These are phyloP conservation scores for Fragosphaeria purpurea DNA, from an alignment of 2,329 filamentous ascomycete species.

Conservation along the genomic window DNA sequence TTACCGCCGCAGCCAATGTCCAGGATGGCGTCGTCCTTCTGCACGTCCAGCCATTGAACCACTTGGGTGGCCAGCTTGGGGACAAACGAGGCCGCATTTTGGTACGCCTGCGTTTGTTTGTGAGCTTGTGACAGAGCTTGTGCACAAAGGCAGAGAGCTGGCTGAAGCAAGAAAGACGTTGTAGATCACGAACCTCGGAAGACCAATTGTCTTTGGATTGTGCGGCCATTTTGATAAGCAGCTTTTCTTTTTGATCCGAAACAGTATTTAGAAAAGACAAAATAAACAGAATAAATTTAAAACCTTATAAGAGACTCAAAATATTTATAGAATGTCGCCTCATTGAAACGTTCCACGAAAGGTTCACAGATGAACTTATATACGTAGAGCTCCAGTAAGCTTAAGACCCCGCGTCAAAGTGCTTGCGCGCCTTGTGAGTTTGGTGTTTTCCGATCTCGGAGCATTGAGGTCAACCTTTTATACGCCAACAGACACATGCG, in stretches of 20 bases:
- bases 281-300: background rate
- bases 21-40: slow-evolving; percentile 47
- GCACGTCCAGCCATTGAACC: slow-evolving; percentile 46
- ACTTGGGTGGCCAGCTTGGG: slow-evolving; percentile 51
- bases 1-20: slow-evolving; percentile 55
- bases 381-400: no score
- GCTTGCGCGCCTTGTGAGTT: background rate
- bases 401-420: background rate
- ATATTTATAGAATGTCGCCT: no score
- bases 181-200: slow-evolving; percentile 22
- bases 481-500: no score
- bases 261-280: background rate
- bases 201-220: slow-evolving; percentile 28
- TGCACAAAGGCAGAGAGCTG: background rate
- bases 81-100: slow-evolving; percentile 52
- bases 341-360: no score
- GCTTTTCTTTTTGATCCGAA: background rate
- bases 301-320: no score
- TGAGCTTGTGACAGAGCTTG: background rate
- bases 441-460: slow-evolving; percentile 3
- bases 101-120: slow-evolving; percentile 38
- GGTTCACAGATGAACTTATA: no score
- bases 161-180: background rate
- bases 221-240: slow-evolving; percentile 11
- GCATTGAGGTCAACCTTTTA: background rate